A percentile compares a stretch with the other conserved stretches of the same genome.
phyloP scores from a whole-genome alignment of 805 yeast genomes.

The Diddensiella santjacobensis region DNA sequence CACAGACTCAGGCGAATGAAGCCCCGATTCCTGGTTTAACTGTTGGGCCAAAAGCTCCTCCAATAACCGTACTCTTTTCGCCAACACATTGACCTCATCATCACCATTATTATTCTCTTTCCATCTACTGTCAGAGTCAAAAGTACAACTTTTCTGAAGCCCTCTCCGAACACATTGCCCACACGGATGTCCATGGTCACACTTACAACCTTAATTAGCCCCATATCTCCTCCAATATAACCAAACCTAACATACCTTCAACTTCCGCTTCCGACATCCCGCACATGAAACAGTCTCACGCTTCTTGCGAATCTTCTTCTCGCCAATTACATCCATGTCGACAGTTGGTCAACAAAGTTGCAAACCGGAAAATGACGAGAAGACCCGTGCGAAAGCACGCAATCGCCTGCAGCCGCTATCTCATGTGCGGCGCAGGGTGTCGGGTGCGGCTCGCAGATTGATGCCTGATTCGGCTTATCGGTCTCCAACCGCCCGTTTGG shows the following conservation, averaged over 20 bases:
- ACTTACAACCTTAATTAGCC: not conserved
- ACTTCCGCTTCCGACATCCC: constrained; percentile 1
- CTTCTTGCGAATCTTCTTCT: not conserved
- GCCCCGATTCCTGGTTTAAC: not conserved
- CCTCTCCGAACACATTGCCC: constrained; percentile 2
- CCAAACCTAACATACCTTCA: not conserved
- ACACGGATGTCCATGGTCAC: constrained; percentile 1
- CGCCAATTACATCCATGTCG: too few species aligned
- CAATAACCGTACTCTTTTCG: not conserved
- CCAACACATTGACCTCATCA: not conserved
- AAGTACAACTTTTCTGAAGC: not conserved
- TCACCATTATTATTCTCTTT: not conserved
- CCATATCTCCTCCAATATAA: not conserved
- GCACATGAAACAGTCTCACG: not conserved
- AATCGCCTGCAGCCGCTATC: too few species aligned
- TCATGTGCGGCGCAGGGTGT: too few species aligned
- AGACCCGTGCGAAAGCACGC: too few species aligned
- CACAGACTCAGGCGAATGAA: not conserved
- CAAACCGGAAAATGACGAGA: too few species aligned
- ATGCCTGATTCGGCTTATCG: too few species aligned
- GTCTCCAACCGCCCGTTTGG: too few species aligned
- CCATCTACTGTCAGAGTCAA: constrained; percentile 1
- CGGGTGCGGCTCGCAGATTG: too few species aligned
- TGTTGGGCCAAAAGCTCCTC: not conserved
- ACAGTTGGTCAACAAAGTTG: too few species aligned